Base-by-base conservation (phyloP, 176 grass and related monocot species). In the Oryza coarctata region DNA sequence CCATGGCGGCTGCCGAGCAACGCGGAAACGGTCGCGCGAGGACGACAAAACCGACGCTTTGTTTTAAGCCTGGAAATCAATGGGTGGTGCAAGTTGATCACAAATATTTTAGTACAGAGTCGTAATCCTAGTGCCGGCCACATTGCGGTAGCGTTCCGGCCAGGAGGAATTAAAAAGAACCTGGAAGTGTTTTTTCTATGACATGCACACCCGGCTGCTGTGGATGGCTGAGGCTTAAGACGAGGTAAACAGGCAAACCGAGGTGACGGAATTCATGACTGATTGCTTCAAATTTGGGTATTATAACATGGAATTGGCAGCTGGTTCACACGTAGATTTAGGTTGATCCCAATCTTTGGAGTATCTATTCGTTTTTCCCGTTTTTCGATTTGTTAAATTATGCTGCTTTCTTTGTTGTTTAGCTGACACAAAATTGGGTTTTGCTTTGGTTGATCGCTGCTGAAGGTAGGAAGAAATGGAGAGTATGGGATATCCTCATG, bases 1-100 rank as follows among this genome's bases (percentile, higher is more conserved):
- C 83, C 78, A 35, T 60, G 83, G 83, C 65, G 57, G 83, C 83
- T 25, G 43, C 82, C 65, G 65, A 43, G 78, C 66, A 82, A 77
- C 6, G 33, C 41, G 82, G 82, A 65, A 81, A 17, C 55, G 55
- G 77, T 85, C 65, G 65, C 33, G 34, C 60, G 31, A 58, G 66
- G 43, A 17, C 34, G 31, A 38, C 58, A 7, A 43, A 22, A 43
- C 18, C 23, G 30, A 31, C 45, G 7, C 47, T 5, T 74, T 62
- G 18, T 22, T 66, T 72, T 78, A 55, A 36, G 39, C 34, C 7
- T n/a, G 50, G 20, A 7, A 38, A 23, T 9, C 3, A 66, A 10
- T 57, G 50, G 18, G 7, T 57, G 55, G 27, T n/a, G 43, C 66
- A 33, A 31, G 33, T 39, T 13, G 52, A 6, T 35, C 25, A 5